Evolutionary conservation across 2,329 filamentous ascomycete genomes (phyloP).

Genomic region (Neonectria faginata): DNA sequence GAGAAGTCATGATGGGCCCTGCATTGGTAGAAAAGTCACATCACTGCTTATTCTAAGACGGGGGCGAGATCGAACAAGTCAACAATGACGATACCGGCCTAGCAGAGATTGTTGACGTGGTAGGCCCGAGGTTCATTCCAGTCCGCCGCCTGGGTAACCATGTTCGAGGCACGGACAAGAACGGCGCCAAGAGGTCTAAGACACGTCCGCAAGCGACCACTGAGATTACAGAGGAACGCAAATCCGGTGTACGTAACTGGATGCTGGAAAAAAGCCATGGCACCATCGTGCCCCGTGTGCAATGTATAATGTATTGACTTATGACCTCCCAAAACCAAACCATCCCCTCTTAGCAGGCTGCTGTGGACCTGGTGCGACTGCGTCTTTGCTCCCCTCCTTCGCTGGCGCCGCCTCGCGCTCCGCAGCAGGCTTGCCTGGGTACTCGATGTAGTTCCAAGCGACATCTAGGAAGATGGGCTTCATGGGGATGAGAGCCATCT

Average conservation of each 20-base stretch:
- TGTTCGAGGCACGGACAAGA: constrained; percentile 29
- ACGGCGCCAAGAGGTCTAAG: constrained; percentile 20
- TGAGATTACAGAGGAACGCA: constrained; percentile 18
- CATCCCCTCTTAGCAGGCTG: constrained; percentile 72
- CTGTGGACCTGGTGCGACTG: constrained; percentile 50
- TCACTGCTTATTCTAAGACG: not conserved
- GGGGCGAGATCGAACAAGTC: constrained; percentile 21
- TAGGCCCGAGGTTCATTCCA: constrained; percentile 27
- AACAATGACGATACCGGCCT: constrained; percentile 33
- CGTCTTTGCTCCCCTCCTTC: constrained; percentile 45
- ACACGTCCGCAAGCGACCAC: constrained; percentile 29
- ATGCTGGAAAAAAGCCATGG: constrained; percentile 21
- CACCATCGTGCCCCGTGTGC: constrained; percentile 30
- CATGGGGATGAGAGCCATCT: constrained; percentile 83
- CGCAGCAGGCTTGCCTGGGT: constrained; percentile 72
- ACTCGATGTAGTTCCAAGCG: constrained; percentile 97
- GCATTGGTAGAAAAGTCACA: not conserved
- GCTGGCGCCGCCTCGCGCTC: constrained; percentile 37
- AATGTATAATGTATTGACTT: constrained; percentile 35
- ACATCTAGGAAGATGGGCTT: constrained; percentile 97
- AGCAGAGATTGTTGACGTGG: constrained; percentile 22
- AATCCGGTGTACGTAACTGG: constrained; percentile 17
- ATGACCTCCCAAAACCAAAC: constrained; percentile 77
- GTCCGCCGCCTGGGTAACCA: constrained; percentile 32
- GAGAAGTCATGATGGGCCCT: not conserved